Conservation (phyloP, 140 eudicot species). For the Oenanthe javanica region DNA sequence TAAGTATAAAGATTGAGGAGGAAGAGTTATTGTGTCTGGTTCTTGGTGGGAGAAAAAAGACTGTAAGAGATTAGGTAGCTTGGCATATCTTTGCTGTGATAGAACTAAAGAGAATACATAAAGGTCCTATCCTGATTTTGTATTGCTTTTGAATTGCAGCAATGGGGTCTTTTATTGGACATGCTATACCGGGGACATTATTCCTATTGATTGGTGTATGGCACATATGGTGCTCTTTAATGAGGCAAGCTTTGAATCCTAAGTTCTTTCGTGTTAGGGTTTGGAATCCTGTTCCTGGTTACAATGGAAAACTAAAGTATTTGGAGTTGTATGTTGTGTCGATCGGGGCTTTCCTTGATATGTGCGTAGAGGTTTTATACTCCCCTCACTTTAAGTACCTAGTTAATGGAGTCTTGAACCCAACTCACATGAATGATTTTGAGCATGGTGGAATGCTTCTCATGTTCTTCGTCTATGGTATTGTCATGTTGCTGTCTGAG, state of each 20-base stretch:
- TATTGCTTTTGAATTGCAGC: constrained; percentile 14
- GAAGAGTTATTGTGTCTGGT: neutral
- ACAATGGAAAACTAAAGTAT: constrained; percentile 59
- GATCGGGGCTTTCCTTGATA: constrained; percentile 73
- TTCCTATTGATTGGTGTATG: constrained; percentile 78
- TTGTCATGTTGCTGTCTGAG: constrained; percentile 61
- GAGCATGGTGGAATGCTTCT: constrained; percentile 95
- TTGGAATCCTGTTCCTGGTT: constrained; percentile 87
- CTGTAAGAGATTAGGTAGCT: neutral
- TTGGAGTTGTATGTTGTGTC: constrained; percentile 77
- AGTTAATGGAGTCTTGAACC: constrained; percentile 76
- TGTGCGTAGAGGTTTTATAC: constrained; percentile 85
- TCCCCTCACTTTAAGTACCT: constrained; percentile 72
- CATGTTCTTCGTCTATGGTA: constrained; percentile 81
- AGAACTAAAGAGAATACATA: neutral
- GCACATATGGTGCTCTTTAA: constrained; percentile 82
- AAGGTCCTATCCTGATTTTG: neutral
- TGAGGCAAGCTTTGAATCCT: constrained; percentile 55
- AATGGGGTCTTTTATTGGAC: constrained; percentile 93
- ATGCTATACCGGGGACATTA: constrained; percentile 82
- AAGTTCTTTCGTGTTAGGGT: constrained; percentile 56
- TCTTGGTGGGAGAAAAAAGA: neutral
- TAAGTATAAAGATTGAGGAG: neutral
- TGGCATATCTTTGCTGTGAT: neutral
- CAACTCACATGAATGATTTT: constrained; percentile 79